Evolutionary conservation across 2,329 filamentous ascomycete genomes (phyloP), one percentile per base, ranked within the genome.

Genomic region (Emmonsia crescens): DNA sequence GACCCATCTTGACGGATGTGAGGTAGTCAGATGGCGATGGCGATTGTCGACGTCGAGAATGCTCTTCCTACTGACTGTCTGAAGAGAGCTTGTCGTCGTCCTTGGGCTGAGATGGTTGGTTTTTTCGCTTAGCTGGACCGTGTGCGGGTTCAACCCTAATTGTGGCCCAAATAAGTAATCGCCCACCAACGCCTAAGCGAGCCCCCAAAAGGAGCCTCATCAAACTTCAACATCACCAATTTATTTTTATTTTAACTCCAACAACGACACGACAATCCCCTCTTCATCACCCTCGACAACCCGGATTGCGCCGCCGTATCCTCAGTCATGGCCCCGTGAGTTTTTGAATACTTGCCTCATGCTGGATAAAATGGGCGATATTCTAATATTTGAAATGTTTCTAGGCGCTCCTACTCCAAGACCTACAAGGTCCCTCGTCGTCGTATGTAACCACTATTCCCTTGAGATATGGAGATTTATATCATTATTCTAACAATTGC

Each of bases 371-470:
- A 48, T 51, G 9, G 16, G 29, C 8, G 27, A 60, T 33, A 52
- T 14, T 60, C 21, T 60, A 46, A 74, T 66, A 55, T 38, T 64
- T 60, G 31, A 49, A 64, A 59, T 64, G 49, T 62, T 55, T 67
- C 59, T 67, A 78, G 75, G 72, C 81, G 87, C 78, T 89, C 88
- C 74, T 96, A 96, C 85, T 95, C 89, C 79, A 99, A 99, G 91
- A 99, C 94, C 85, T 95, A 95, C 80, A 96, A 96, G 89, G 91
- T 96, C 85, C 92, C 93, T 77, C 85, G 89, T 82, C 89, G 93
- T 83, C 93, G 78, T 81, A 77, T 78, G 79, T 80, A 63, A 12
- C 19, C 12, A 31, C 42, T 36, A 33, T 29, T n/a, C n/a, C 40
- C 33, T 31, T 24, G 14, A 49, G 19, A 29, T 5, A 62, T 61